A percentile compares a stretch with the other conserved stretches of the same genome.
Evolutionary conservation across 2,329 filamentous ascomycete genomes (phyloP).

Genomic region (Neodidymelliopsis sp.): DNA sequence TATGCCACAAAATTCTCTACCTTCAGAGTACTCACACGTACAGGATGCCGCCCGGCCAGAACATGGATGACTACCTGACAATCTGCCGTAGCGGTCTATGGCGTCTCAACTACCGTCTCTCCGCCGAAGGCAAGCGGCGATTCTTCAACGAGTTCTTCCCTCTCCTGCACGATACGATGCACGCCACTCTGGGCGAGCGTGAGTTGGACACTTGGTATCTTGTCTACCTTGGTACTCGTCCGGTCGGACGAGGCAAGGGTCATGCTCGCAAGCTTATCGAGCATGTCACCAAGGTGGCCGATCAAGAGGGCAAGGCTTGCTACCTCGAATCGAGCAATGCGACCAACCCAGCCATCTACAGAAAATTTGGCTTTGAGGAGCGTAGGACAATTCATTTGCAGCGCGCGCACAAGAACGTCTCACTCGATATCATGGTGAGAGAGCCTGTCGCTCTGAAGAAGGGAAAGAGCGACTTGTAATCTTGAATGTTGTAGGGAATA

Average conservation of each 20-base stretch:
- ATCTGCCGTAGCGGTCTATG: conserved; percentile 78
- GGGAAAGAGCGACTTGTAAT: conserved; percentile 25
- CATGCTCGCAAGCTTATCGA: conserved; percentile 75
- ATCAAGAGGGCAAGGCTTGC: conserved; percentile 70
- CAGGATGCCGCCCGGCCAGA: conserved; percentile 78
- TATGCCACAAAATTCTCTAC: not conserved
- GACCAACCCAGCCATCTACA: conserved; percentile 74
- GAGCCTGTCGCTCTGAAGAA: conserved; percentile 60
- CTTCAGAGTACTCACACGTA: conserved; percentile 10
- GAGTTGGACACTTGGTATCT: conserved; percentile 79
- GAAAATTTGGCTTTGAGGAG: conserved; percentile 75
- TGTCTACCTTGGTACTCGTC: conserved; percentile 81
- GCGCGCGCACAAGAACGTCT: conserved; percentile 65
- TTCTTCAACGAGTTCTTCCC: conserved; percentile 82
- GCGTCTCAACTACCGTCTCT: conserved; percentile 77
- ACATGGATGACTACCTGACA: conserved; percentile 77
- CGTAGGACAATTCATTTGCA: conserved; percentile 69
- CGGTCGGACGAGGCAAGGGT: conserved; percentile 73
- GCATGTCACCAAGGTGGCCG: conserved; percentile 71
- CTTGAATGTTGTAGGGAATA: not conserved
- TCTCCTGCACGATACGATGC: conserved; percentile 75
- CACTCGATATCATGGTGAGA: conserved; percentile 81
- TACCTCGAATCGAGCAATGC: conserved; percentile 81
- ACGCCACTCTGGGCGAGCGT: conserved; percentile 70
- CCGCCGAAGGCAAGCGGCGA: conserved; percentile 72